Conservation (phyloP, 2,329 filamentous ascomycete genomes). For the Fusarium bulbicola region DNA sequence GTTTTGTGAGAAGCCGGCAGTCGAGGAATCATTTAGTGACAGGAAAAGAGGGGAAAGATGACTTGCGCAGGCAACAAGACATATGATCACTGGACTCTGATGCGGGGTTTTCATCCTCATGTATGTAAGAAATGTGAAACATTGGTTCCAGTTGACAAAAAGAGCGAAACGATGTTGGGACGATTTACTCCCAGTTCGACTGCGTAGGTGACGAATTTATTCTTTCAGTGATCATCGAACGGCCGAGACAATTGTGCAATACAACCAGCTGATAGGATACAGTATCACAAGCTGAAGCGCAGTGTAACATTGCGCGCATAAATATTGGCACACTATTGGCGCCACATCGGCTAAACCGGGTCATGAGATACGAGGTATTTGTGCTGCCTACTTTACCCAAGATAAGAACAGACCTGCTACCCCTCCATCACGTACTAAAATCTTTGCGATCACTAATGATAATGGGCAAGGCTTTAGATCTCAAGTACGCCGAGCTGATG, state of each 20-base stretch:
- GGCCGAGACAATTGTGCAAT: not conserved
- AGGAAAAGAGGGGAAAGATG: not conserved
- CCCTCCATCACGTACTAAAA: not conserved
- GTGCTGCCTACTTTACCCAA: not conserved
- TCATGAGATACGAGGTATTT: not conserved
- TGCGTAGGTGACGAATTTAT: accelerated
- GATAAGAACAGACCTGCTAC: not conserved
- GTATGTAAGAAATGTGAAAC: not conserved
- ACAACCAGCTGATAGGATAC: not conserved
- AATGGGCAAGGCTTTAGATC: not conserved
- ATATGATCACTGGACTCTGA: not conserved
- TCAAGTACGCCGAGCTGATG: not conserved
- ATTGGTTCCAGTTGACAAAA: not conserved
- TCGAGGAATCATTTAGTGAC: accelerated
- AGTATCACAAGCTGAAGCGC: not conserved
- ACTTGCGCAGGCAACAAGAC: not conserved
- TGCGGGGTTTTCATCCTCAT: not conserved
- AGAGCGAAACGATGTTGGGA: not conserved
- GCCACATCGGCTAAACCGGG: not conserved
- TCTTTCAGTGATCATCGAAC: not conserved
- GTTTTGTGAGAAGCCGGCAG: accelerated
- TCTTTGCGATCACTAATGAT: accelerated
- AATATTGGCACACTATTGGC: not conserved
- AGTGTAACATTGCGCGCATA: not conserved
- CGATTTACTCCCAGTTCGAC: not conserved